Conservation (phyloP, 257 asterid species). For the Solanum chmielewskii region DNA sequence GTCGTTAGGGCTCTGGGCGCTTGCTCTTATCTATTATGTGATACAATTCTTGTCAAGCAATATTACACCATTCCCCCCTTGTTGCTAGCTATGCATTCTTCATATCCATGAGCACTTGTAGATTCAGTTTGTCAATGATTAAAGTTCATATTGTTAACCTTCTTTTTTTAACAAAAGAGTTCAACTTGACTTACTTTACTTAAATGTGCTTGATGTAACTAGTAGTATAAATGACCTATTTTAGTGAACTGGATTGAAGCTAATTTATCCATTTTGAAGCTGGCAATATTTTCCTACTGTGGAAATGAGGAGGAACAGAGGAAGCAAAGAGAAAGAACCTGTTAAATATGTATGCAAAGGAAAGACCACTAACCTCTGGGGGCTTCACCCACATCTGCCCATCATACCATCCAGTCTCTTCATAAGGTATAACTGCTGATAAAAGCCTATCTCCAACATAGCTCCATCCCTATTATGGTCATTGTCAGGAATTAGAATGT, state of each 20-base stretch:
- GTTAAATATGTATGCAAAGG: neutral
- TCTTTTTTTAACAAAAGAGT: neutral
- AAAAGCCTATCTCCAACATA: conserved; percentile 84
- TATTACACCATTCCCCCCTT: neutral
- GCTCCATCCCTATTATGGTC: conserved; percentile 62
- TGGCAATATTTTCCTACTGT: neutral
- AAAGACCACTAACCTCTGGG: conserved; percentile 54
- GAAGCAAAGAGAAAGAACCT: neutral
- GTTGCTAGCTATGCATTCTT: neutral
- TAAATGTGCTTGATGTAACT: neutral
- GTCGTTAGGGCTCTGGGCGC: neutral
- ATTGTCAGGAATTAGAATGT: neutral
- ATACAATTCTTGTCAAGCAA: neutral
- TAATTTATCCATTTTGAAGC: neutral
- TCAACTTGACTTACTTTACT: neutral
- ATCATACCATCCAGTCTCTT: conserved; percentile 92
- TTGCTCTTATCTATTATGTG: neutral
- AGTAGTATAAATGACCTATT: neutral
- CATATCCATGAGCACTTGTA: neutral
- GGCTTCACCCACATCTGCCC: conserved; percentile 98
- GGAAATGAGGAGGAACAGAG: neutral
- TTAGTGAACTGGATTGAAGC: neutral
- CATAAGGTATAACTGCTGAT: conserved; percentile 81
- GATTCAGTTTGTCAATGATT: too few relatives aligned
- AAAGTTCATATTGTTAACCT: neutral